Conservation (phyloP, 768 basidiomycete genomes). For the Termitomyces sp. region DNA sequence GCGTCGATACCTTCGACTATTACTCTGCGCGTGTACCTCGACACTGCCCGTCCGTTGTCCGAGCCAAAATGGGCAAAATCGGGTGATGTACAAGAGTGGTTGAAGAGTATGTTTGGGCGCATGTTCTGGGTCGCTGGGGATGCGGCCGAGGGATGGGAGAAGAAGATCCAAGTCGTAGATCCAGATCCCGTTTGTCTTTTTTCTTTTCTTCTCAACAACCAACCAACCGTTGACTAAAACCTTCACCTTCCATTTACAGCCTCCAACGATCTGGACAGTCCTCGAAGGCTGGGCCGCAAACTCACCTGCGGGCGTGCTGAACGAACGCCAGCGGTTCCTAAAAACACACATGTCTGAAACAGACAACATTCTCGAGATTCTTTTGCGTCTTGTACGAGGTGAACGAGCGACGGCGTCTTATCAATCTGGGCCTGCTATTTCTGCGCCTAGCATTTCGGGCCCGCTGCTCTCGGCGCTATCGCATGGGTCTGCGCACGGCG, state of each 20-base stretch:
- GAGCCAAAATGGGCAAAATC: conserved; percentile 97
- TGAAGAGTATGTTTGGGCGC: conserved; percentile 81
- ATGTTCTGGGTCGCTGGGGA: conserved; percentile 87
- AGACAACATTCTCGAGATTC: conserved; percentile 89
- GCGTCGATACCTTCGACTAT: conserved; percentile 49
- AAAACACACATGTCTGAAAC: conserved; percentile 83
- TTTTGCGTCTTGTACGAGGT: conserved; percentile 88
- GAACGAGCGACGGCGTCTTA: conserved; percentile 76
- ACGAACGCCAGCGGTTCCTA: conserved; percentile 84
- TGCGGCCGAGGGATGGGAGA: conserved; percentile 90
- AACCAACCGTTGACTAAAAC: too few species aligned
- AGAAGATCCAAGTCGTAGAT: conserved; percentile 87
- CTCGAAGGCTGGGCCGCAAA: conserved; percentile 89
- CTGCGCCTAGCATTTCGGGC: conserved; percentile 61
- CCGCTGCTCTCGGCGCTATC: conserved; percentile 68
- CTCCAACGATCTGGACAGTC: conserved; percentile 88
- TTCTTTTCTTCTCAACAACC: neutral
- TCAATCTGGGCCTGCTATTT: conserved; percentile 57
- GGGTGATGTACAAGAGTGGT: conserved; percentile 93
- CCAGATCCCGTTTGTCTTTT: conserved; percentile 81
- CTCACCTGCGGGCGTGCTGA: conserved; percentile 70
- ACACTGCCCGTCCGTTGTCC: conserved; percentile 83
- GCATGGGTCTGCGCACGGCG: conserved; percentile 75
- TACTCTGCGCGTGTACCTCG: conserved; percentile 75
- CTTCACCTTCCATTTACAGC: conserved; percentile 38